Conservation (phyloP, 2,329 filamentous ascomycete genomes). For the Botrytis fragariae region DNA sequence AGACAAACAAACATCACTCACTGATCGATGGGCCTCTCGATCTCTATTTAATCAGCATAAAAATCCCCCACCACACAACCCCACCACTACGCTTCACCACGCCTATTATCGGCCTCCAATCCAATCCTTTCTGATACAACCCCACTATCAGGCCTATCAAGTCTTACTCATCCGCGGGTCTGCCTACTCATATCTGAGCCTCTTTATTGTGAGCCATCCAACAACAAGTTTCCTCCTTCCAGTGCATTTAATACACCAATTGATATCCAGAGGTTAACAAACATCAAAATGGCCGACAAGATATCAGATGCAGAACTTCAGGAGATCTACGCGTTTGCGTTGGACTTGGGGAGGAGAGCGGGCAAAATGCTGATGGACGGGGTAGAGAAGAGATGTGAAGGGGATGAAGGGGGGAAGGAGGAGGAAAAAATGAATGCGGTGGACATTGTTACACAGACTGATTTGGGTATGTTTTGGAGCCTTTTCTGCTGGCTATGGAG, state of each 20-base stretch:
- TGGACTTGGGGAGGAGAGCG: constrained; percentile 68
- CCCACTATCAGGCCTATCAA: not conserved
- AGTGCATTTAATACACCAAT: not conserved
- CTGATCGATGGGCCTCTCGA: not conserved
- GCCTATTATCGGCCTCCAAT: constrained; percentile 12
- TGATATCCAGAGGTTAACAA: not conserved
- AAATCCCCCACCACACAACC: not conserved
- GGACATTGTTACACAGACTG: constrained; percentile 74
- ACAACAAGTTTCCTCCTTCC: not conserved
- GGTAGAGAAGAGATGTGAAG: constrained; percentile 49
- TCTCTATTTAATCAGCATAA: not conserved
- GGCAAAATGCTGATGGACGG: constrained; percentile 65
- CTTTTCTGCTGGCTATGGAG: not conserved
- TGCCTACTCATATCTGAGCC: not conserved
- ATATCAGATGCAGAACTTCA: constrained; percentile 49
- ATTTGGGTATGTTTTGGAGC: constrained; percentile 55
- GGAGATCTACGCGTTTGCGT: constrained; percentile 67
- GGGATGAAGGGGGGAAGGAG: constrained; percentile 33
- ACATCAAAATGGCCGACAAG: not conserved
- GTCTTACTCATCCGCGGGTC: not conserved
- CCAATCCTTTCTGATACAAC: not conserved
- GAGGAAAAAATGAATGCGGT: constrained; percentile 72
- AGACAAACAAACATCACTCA: not conserved
- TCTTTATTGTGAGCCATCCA: not conserved
- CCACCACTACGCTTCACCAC: constrained; percentile 1